These are phyloP conservation scores for Ustilago shanxiensis DNA, from an alignment of 1,284 basidiomycete species.

Conservation along the genomic window DNA sequence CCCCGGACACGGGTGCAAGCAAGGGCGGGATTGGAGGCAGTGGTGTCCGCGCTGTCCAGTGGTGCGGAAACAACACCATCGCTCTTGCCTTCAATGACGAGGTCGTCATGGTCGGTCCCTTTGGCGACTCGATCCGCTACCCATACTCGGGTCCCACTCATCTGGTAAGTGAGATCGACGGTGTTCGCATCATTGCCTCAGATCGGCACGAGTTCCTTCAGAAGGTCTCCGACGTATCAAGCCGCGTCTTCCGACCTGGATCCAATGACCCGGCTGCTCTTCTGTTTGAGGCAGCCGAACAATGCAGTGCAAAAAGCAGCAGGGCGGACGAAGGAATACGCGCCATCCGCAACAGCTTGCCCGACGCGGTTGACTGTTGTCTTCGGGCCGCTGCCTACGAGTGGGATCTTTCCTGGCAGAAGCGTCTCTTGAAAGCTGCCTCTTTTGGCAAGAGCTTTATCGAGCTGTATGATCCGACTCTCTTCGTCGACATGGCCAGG, in stretches of 20 bases:
- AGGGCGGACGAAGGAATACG: slow-evolving; percentile 94
- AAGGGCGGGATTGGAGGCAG: slow-evolving; percentile 58
- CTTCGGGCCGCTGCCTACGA: slow-evolving; percentile 93
- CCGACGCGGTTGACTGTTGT: slow-evolving; percentile 88
- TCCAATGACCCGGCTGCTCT: slow-evolving; percentile 92
- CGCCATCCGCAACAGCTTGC: slow-evolving; percentile 81
- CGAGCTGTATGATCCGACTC: slow-evolving; percentile 89
- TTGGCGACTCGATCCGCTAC: slow-evolving; percentile 88
- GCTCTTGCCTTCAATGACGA: slow-evolving; percentile 85
- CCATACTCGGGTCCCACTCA: slow-evolving; percentile 82
- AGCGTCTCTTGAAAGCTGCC: slow-evolving; percentile 84
- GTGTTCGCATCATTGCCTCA: slow-evolving; percentile 83
- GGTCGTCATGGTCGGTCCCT: slow-evolving; percentile 88
- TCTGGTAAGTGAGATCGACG: slow-evolving; percentile 87
- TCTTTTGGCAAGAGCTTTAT: slow-evolving; percentile 94
- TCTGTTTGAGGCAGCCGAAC: slow-evolving; percentile 89
- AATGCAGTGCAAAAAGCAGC: slow-evolving; percentile 83
- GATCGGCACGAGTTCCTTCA: slow-evolving; percentile 89
- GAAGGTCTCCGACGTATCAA: slow-evolving; percentile 75
- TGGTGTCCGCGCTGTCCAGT: slow-evolving; percentile 75
- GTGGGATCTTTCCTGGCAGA: slow-evolving; percentile 91
- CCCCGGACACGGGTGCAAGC: neutral
- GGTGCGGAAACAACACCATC: slow-evolving; percentile 97
- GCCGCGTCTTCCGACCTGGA: slow-evolving; percentile 81
- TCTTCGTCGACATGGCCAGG: slow-evolving; percentile 91